phyloP scores from a whole-genome alignment of 1,284 basidiomycete species.

The Albatrellus sp. region DNA sequence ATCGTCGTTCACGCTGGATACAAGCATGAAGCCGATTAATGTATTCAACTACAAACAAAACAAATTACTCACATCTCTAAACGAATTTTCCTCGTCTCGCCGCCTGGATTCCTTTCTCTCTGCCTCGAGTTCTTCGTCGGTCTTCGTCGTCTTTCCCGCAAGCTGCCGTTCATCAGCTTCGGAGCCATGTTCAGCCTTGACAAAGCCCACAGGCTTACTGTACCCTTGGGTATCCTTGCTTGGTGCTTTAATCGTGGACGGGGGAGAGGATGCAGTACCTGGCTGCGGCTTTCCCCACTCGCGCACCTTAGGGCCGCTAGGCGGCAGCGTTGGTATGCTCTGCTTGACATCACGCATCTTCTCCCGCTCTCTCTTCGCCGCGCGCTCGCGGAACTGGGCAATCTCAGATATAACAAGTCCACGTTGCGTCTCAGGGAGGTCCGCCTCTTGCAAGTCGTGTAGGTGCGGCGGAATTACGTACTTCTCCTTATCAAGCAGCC shows the following conservation, averaged over 20 bases:
- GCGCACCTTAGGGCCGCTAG: constrained; percentile 60
- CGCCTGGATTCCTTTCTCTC: constrained; percentile 63
- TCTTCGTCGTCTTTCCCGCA: constrained; percentile 36
- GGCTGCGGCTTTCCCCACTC: constrained; percentile 61
- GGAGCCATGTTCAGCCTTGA: constrained; percentile 48
- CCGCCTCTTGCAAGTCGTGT: constrained; percentile 88
- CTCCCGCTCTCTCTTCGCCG: constrained; percentile 77
- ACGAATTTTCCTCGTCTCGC: constrained; percentile 70
- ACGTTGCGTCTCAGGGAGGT: constrained; percentile 90
- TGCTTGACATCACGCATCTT: constrained; percentile 66
- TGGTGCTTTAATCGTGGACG: constrained; percentile 19
- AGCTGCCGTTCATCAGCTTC: constrained; percentile 23
- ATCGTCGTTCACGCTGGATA: constrained; percentile 63
- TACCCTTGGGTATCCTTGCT: constrained; percentile 61
- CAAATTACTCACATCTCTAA: constrained; percentile 62
- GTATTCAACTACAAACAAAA: constrained; percentile 1
- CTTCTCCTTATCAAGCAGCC: constrained; percentile 63
- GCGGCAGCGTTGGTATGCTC: constrained; percentile 35
- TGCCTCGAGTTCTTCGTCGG: constrained; percentile 77
- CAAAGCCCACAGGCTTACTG: constrained; percentile 68
- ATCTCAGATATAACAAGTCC: constrained; percentile 92
- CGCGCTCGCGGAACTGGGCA: constrained; percentile 81
- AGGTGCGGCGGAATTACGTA: constrained; percentile 89
- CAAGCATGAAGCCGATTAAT: constrained; percentile 3
- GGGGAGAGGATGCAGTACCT: constrained; percentile 19